phyloP scores from a whole-genome alignment of 306 rosid species.

The Pterocarpus santalinus region DNA sequence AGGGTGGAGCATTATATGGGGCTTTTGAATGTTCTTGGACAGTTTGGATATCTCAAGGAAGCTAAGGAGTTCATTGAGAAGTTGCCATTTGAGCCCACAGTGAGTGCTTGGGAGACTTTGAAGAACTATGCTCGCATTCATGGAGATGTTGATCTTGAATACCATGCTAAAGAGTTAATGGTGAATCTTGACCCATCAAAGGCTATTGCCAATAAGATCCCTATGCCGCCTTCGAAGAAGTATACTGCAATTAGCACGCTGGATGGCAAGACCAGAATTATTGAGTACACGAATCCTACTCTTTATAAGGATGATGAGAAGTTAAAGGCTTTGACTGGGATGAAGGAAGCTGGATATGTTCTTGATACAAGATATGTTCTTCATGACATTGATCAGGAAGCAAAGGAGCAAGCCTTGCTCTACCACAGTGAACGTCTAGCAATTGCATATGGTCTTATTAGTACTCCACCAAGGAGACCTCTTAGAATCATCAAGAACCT shows the following conservation, averaged over 20 bases:
- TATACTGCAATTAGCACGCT: constrained; percentile 73
- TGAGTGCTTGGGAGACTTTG: constrained; percentile 67
- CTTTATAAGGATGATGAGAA: too few species aligned
- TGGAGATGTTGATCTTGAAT: constrained; percentile 86
- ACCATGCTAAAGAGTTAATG: constrained; percentile 74
- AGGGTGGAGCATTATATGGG: constrained; percentile 74
- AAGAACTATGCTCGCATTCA: constrained; percentile 75
- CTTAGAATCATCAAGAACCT: constrained; percentile 75
- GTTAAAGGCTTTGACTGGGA: too few species aligned
- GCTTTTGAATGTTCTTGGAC: constrained; percentile 79
- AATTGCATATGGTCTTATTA: constrained; percentile 72
- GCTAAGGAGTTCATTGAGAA: constrained; percentile 69
- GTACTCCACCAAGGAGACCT: constrained; percentile 70
- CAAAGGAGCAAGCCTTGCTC: constrained; percentile 75
- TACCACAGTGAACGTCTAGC: constrained; percentile 75
- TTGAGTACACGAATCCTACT: constrained; percentile 70
- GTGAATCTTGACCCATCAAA: constrained; percentile 73
- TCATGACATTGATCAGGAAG: constrained; percentile 78
- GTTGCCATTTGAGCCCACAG: constrained; percentile 71
- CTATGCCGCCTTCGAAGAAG: constrained; percentile 84
- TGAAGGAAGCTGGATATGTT: too few species aligned
- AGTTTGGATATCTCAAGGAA: constrained; percentile 78
- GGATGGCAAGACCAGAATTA: constrained; percentile 72
- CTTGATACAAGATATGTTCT: constrained; percentile 62
- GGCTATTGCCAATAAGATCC: constrained; percentile 60